Evolutionary conservation across 2,329 filamentous ascomycete species (phyloP).

Genomic region (Aspergillus hiratsukae): DNA sequence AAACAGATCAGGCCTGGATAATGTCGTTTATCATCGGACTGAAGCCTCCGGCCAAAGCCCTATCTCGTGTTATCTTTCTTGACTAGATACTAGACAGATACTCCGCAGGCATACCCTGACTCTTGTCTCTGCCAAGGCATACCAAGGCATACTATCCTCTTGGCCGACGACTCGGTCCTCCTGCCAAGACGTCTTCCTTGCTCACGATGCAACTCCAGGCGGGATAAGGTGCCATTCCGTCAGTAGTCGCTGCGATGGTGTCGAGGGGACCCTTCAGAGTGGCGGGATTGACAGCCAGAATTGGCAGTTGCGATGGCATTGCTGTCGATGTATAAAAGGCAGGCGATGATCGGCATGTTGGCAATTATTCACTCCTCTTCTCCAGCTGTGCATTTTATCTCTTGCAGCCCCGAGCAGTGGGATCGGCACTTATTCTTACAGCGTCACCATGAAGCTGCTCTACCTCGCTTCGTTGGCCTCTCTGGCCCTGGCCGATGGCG

Average conservation of each 20-base stretch:
- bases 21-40: background rate
- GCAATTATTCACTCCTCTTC: background rate
- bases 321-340: background rate
- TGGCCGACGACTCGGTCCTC: background rate
- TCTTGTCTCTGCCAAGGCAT: constrained; percentile 14
- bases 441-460: constrained; percentile 8
- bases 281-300: background rate
- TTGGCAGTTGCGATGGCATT: background rate
- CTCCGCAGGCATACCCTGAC: background rate
- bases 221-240: constrained; percentile 1
- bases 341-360: background rate
- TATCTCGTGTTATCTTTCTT: too few relatives aligned
- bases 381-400: background rate
- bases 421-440: background rate
- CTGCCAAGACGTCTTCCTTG: background rate
- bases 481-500: constrained; percentile 4
- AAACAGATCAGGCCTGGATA: background rate
- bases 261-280: background rate
- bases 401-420: background rate
- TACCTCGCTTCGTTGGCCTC: constrained; percentile 8
- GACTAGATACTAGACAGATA: too few relatives aligned
- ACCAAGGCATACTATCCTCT: constrained; percentile 4
- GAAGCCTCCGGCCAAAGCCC: background rate
- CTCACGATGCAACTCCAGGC: constrained; percentile 9
- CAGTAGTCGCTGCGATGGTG: background rate